Evolutionary conservation across 2,329 filamentous ascomycete species (phyloP), one percentile per base, ranked within the genome.

Genomic region (Nothophoma quercina): DNA sequence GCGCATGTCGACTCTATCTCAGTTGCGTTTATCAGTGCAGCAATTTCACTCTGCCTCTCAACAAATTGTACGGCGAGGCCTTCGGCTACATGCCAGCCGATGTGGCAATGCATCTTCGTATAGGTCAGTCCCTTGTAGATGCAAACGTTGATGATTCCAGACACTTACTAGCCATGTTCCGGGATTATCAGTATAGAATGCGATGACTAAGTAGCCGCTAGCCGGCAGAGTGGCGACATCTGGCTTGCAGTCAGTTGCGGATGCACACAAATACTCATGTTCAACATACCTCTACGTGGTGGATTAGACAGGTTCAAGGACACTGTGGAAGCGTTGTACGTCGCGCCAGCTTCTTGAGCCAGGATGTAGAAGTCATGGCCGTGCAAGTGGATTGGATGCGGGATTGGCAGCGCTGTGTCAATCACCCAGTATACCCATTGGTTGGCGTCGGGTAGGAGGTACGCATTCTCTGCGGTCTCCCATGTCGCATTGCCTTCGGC

Each of bases 351-450:
- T 19, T 72, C 69, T 21, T 61, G 73, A 15, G 75, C 74, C 6
- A 85, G 67, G 8, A 85, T 72, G 67, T 83, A 79, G 72, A 85
- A 85, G 60, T 84, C 80, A 64, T 86, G 83, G 5, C 83, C 70
- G 55, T 74, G 71, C n/a, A 75, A 60, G 50, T 75, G 72, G 42
- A 75, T 73, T 1, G 72, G 72, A 51, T 72, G 68, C 5, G 77
- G 51, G 10, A 75, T 62, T 4, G 67, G 64, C 34, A 75, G 63
- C 5, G 56, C 52, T 10, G 60, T 69, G 36, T 76, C 64, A 36
- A 77, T 69, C 55, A 77, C 67, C 34, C 76, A 62, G 54, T 78
- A 77, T n/a, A 78, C 67, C 64, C 70, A 69, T 23, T 75, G 54
- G 29, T 63, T 63, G 4, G 65, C 54, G 2, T 69, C 67, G 15